Conservation (phyloP, 345 rosid species). For the Populus pruinosa region DNA sequence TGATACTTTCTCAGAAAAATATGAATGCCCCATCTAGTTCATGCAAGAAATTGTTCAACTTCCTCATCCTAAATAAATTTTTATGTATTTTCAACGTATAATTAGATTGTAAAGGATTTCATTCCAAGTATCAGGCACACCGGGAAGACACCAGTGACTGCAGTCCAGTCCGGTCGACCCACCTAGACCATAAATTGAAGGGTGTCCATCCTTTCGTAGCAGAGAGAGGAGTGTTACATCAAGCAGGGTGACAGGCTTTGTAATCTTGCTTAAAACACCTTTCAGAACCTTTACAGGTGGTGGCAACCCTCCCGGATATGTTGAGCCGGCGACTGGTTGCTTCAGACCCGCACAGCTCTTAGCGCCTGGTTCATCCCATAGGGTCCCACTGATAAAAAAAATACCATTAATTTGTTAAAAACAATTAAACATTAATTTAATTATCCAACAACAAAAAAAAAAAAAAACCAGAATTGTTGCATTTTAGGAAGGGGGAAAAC, state of each 20-base stretch:
- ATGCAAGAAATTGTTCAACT: not conserved
- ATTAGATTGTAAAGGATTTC: slow-evolving; percentile 58
- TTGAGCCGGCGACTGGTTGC: slow-evolving; percentile 27
- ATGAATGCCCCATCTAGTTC: not conserved
- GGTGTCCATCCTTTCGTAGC: slow-evolving; percentile 89
- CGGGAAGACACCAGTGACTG: slow-evolving; percentile 92
- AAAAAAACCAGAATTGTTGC: too few species aligned
- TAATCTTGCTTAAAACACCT: slow-evolving; percentile 1
- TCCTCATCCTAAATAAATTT: not conserved
- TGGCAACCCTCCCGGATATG: slow-evolving; percentile 36
- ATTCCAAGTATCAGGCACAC: slow-evolving; percentile 96
- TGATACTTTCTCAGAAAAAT: too few species aligned
- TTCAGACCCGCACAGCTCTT: slow-evolving; percentile 30
- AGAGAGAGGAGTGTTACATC: slow-evolving; percentile 70
- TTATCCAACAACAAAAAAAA: too few species aligned
- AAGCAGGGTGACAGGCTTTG: slow-evolving; percentile 36
- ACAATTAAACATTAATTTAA: too few species aligned
- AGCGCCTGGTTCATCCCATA: slow-evolving; percentile 32
- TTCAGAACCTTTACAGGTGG: slow-evolving; percentile 21
- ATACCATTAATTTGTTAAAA: too few species aligned
- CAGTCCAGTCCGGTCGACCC: slow-evolving; percentile 56
- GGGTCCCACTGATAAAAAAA: slow-evolving; percentile 20
- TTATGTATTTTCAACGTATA: slow-evolving; percentile 20
- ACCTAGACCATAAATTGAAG: slow-evolving; percentile 63
- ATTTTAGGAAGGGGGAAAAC: too few species aligned